These are phyloP conservation scores for Lasiosphaeria miniovina DNA, from an alignment of 495 filamentous ascomycete species.

Conservation along the genomic window DNA sequence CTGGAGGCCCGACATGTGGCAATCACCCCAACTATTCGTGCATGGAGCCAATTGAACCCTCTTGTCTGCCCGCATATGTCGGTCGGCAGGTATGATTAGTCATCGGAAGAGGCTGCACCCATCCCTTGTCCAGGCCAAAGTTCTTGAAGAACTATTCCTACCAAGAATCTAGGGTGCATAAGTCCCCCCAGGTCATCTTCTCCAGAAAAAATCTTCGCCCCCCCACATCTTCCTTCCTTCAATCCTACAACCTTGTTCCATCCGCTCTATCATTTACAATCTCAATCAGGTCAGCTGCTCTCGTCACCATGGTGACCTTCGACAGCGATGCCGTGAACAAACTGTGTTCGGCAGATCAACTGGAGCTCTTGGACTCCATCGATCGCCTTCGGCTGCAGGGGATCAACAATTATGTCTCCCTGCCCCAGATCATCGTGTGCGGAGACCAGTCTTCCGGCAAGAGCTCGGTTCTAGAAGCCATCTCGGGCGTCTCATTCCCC, in stretches of 20 bases:
- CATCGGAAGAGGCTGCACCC: no score
- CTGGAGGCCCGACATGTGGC: neutral
- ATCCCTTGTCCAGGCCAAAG: no score
- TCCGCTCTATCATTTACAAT: neutral
- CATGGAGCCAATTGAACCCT: no score
- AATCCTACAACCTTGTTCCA: neutral
- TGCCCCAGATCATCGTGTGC: conserved; percentile 68
- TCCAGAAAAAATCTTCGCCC: no score
- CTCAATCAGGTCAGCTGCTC: neutral
- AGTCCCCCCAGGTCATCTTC: no score
- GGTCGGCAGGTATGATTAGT: no score
- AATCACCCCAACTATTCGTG: neutral
- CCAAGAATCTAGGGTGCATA: no score
- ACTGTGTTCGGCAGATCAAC: conserved; percentile 41
- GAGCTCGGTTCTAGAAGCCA: conserved; percentile 69
- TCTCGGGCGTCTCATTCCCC: conserved; percentile 68
- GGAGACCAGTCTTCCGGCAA: conserved; percentile 70
- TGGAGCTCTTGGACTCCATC: conserved; percentile 52
- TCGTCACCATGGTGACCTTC: conserved; percentile 12
- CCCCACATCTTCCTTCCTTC: neutral
- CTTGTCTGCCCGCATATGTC: no score
- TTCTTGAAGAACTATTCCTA: no score
- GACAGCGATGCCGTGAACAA: conserved; percentile 23
- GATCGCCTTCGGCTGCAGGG: conserved; percentile 56
- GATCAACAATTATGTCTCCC: conserved; percentile 52